A percentile compares a stretch with the other conserved stretches of the same genome.
These are phyloP conservation scores for Lonicera japonica DNA, from an alignment of 129 eudicot species.

Conservation along the genomic window DNA sequence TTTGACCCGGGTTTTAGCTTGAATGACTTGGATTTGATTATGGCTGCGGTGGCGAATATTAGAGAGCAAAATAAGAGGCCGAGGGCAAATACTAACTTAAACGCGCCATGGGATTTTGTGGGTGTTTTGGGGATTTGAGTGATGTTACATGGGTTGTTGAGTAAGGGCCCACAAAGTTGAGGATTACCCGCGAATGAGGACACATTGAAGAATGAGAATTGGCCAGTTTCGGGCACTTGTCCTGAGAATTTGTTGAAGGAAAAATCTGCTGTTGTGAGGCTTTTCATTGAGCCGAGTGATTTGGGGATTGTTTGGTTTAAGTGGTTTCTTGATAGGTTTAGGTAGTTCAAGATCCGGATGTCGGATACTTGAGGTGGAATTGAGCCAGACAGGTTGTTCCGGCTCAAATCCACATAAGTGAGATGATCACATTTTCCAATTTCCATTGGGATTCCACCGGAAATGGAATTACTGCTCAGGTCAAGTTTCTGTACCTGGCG, in stretches of 20 bases:
- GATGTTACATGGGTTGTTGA: slow-evolving; percentile 60
- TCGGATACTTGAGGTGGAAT: slow-evolving; percentile 58
- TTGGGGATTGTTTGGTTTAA: slow-evolving; percentile 56
- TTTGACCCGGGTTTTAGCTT: slow-evolving; percentile 34
- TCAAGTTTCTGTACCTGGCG: slow-evolving; percentile 55
- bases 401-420: slow-evolving; percentile 81
- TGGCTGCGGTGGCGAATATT: slow-evolving; percentile 65
- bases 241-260: slow-evolving; percentile 88
- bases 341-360: slow-evolving; percentile 60
- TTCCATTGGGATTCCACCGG: slow-evolving; percentile 64
- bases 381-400: slow-evolving; percentile 62
- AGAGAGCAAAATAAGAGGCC: slow-evolving; percentile 60
- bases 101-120: slow-evolving; percentile 30
- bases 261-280: slow-evolving; percentile 80
- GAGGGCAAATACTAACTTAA: slow-evolving; percentile 61
- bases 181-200: slow-evolving; percentile 85
- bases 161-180: slow-evolving; percentile 62
- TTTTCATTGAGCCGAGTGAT: slow-evolving; percentile 68
- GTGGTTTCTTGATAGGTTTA: slow-evolving; percentile 78
- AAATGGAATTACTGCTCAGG: slow-evolving; percentile 48
- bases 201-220: slow-evolving; percentile 67
- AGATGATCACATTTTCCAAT: slow-evolving; percentile 60
- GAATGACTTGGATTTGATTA: slow-evolving; percentile 63
- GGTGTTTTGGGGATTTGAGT: slow-evolving; percentile 17
- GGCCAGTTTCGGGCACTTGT: slow-evolving; percentile 69